phyloP scores from a whole-genome alignment of 1,284 basidiomycete genomes.

The Anthracocystis walkeri region DNA sequence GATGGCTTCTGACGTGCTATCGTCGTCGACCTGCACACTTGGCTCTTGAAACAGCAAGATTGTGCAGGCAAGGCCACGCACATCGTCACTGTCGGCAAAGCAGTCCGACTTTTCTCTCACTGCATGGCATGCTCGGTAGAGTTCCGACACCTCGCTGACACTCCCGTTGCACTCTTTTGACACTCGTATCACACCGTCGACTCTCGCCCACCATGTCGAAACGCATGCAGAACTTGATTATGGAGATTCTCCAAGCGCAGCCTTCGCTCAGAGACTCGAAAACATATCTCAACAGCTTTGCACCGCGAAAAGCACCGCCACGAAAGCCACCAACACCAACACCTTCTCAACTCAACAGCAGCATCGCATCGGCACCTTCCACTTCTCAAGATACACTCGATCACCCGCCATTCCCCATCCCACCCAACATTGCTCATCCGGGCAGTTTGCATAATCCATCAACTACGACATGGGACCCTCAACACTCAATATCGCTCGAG shows the following conservation, averaged over 20 bases:
- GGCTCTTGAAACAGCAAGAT: slow-evolving; percentile 19
- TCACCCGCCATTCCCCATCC: slow-evolving; percentile 47
- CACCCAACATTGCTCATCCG: slow-evolving; percentile 38
- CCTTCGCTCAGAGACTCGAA: slow-evolving; percentile 91
- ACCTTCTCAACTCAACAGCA: slow-evolving; percentile 8
- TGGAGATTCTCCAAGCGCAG: slow-evolving; percentile 91
- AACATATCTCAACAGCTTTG: slow-evolving; percentile 87
- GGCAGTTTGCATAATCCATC: slow-evolving; percentile 49
- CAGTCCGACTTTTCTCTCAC: background rate
- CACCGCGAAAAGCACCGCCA: slow-evolving; percentile 60
- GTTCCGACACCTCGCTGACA: slow-evolving; percentile 11
- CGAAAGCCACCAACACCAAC: slow-evolving; percentile 19
- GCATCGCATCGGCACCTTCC: slow-evolving; percentile 16
- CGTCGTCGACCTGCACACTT: slow-evolving; percentile 42
- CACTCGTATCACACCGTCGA: background rate
- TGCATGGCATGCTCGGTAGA: background rate
- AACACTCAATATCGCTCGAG: slow-evolving; percentile 33
- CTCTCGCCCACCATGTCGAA: slow-evolving; percentile 52
- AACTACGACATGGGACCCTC: slow-evolving; percentile 44
- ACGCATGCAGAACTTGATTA: slow-evolving; percentile 85
- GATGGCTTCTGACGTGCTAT: slow-evolving; percentile 24
- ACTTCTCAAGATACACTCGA: slow-evolving; percentile 11
- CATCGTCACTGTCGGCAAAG: background rate
- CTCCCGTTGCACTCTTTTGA: background rate
- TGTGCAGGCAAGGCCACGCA: slow-evolving; percentile 20